Conservation (phyloP, 768 basidiomycete genomes). For the Tricholoma saponaceum region DNA sequence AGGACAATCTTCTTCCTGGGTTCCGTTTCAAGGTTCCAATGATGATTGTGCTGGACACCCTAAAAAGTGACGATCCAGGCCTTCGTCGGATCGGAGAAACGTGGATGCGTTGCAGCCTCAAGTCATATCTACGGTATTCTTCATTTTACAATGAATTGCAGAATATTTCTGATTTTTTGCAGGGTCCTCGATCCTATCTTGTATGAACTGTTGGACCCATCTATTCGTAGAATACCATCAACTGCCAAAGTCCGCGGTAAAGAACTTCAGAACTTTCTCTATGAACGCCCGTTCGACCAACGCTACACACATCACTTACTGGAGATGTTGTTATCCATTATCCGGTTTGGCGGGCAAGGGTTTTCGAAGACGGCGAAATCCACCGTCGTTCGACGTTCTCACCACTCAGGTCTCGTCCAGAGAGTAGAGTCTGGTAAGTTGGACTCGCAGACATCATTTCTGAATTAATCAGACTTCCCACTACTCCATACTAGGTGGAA, state of each 20-base stretch:
- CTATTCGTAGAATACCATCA: slow-evolving; percentile 49
- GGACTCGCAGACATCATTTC: neutral
- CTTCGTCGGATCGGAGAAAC: slow-evolving; percentile 83
- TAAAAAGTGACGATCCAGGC: slow-evolving; percentile 72
- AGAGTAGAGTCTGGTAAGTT: slow-evolving; percentile 57
- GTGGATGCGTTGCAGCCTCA: slow-evolving; percentile 95
- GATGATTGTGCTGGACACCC: slow-evolving; percentile 80
- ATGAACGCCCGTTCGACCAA: slow-evolving; percentile 77
- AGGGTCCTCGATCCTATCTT: slow-evolving; percentile 92
- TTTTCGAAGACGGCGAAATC: slow-evolving; percentile 72
- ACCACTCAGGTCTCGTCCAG: slow-evolving; percentile 56
- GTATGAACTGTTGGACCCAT: slow-evolving; percentile 69
- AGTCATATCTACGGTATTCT: slow-evolving; percentile 80
- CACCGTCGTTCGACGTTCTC: slow-evolving; percentile 59
- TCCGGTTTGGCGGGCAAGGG: slow-evolving; percentile 87
- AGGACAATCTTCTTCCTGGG: slow-evolving; percentile 79
- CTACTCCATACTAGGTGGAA: slow-evolving; percentile 25
- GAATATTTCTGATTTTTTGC: slow-evolving; percentile 4
- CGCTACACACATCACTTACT: slow-evolving; percentile 67
- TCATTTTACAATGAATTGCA: neutral
- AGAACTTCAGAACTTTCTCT: slow-evolving; percentile 63
- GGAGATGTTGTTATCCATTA: slow-evolving; percentile 71
- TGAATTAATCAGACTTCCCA: slow-evolving; percentile 5
- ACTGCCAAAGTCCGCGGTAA: slow-evolving; percentile 54
- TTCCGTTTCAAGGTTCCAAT: slow-evolving; percentile 81